Conservation (phyloP, 2,329 filamentous ascomycete species). For the Penicillium sp. region DNA sequence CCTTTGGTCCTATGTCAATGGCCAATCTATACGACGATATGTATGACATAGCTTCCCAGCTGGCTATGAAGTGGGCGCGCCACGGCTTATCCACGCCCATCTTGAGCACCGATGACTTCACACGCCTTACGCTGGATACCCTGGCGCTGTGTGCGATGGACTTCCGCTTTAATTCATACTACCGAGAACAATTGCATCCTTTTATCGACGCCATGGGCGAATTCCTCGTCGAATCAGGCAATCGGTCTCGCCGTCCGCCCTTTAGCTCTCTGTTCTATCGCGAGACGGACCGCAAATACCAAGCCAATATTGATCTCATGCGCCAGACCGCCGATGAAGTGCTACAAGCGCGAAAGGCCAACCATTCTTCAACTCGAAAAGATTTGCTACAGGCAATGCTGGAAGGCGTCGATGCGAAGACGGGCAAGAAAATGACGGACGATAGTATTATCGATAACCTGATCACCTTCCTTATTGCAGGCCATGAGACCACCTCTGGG, state of each 20-base stretch:
- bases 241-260: slow-evolving; percentile 46
- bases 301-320: slow-evolving; percentile 1
- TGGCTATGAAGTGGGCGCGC: slow-evolving; percentile 41
- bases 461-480: slow-evolving; percentile 68
- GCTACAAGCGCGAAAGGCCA: slow-evolving; percentile 43
- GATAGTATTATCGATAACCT: slow-evolving; percentile 65
- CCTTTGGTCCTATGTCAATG: slow-evolving; percentile 45
- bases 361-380: slow-evolving; percentile 53
- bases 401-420: slow-evolving; percentile 62
- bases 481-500: slow-evolving; percentile 20
- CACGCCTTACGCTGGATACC: slow-evolving; percentile 67
- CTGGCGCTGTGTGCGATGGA: slow-evolving; percentile 67
- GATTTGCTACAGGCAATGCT: slow-evolving; percentile 70
- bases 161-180: slow-evolving; percentile 72
- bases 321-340: background rate
- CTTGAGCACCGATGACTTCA: slow-evolving; percentile 63
- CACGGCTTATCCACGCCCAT: slow-evolving; percentile 56
- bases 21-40: slow-evolving; percentile 42
- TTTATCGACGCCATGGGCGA: slow-evolving; percentile 65
- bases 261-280: slow-evolving; percentile 22
- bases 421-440: slow-evolving; percentile 60
- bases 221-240: slow-evolving; percentile 57
- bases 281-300: background rate
- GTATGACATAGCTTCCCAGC: slow-evolving; percentile 38
- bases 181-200: slow-evolving; percentile 64